Percentiles rank a stretch among this genome's conserved stretches.
Conservation (phyloP, 768 basidiomycete genomes). For the Dioszegia aurantiaca region DNA sequence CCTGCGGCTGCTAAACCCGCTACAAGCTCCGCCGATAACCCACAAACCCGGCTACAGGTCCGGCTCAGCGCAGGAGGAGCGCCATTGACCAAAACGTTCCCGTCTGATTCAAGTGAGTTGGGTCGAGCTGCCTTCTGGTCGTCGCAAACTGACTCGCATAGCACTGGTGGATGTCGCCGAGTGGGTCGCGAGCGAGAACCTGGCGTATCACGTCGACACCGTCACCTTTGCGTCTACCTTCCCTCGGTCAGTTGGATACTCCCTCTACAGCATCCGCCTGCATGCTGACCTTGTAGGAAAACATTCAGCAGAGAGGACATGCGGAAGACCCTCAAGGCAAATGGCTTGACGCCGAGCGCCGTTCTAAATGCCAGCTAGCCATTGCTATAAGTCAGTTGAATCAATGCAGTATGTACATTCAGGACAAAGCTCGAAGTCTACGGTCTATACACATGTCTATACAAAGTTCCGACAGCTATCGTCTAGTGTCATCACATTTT, state of each 20-base stretch:
- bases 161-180: slow-evolving; percentile 83
- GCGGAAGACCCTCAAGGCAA: slow-evolving; percentile 71
- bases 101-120: slow-evolving; percentile 45
- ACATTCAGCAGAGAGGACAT: slow-evolving; percentile 70
- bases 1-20: slow-evolving; percentile 53
- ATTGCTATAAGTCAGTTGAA: neutral
- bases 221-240: slow-evolving; percentile 76
- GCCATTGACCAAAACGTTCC: slow-evolving; percentile 62
- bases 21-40: slow-evolving; percentile 67
- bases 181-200: slow-evolving; percentile 71
- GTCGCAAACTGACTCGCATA: slow-evolving; percentile 46
- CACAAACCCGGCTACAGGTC: slow-evolving; percentile 82
- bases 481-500: neutral
- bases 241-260: slow-evolving; percentile 63
- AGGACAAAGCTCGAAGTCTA: neutral
- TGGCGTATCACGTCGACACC: slow-evolving; percentile 70
- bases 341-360: slow-evolving; percentile 87
- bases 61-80: slow-evolving; percentile 75
- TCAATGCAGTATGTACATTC: slow-evolving; percentile 9
- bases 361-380: slow-evolving; percentile 55
- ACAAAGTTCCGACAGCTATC: neutral
- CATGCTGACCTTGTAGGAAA: slow-evolving; percentile 60
- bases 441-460: slow-evolving; percentile 2
- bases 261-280: neutral
- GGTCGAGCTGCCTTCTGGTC: slow-evolving; percentile 11